Conservation (phyloP, 192 early-diverging fungal genomes). For the Pecoramyces ruminantium region DNA sequence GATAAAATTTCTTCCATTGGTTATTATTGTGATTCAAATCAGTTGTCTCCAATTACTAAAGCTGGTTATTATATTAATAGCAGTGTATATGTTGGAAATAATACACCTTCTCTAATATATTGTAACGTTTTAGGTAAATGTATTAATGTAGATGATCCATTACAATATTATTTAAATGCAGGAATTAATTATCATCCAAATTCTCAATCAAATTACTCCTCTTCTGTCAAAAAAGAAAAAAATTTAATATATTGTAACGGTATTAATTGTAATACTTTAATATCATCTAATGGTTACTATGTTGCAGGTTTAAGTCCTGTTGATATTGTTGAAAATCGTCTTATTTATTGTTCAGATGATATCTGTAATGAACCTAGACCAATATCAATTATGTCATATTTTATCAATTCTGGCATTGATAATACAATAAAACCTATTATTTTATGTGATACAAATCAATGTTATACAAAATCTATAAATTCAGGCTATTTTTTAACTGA, state of each 20-base stretch:
- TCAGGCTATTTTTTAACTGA: not conserved
- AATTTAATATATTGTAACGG: not conserved
- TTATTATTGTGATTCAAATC: not conserved
- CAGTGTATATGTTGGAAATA: not conserved
- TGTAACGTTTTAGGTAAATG: not conserved
- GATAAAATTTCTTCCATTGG: not conserved
- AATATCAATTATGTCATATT: not conserved
- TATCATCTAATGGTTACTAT: not conserved
- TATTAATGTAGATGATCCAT: not conserved
- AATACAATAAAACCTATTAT: not conserved
- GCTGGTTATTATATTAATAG: not conserved
- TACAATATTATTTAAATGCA: not conserved
- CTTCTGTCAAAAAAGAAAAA: not conserved
- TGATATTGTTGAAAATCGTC: not conserved
- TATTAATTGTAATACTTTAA: not conserved
- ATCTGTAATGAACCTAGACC: not conserved
- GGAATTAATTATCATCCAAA: not conserved
- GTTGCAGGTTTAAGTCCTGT: not conserved
- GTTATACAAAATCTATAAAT: not conserved
- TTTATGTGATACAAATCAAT: not conserved
- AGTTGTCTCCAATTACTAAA: not conserved
- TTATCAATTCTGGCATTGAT: not conserved
- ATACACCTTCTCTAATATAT: not conserved
- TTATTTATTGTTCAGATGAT: not conserved
- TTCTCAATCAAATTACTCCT: not conserved